These are phyloP conservation scores for Emmonsiellopsis sp. DNA, from an alignment of 2,329 filamentous ascomycete species.

Conservation along the genomic window DNA sequence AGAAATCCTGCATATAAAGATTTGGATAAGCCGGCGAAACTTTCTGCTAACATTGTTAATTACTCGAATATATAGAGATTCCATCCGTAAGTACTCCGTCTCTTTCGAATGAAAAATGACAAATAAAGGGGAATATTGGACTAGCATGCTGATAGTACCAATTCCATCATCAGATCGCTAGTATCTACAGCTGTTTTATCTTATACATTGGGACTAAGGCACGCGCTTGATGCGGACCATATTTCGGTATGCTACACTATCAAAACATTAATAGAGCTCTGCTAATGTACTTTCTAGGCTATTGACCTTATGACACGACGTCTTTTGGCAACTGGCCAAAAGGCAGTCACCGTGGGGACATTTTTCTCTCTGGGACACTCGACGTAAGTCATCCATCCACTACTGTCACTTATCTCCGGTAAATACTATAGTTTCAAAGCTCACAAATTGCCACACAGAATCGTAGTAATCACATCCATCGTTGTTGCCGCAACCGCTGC, in stretches of 20 bases:
- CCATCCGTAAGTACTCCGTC: conserved; percentile 25
- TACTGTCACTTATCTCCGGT: neutral
- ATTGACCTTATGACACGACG: conserved; percentile 94
- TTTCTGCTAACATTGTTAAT: neutral
- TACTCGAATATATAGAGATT: conserved; percentile 24
- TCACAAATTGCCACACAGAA: conserved; percentile 29
- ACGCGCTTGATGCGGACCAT: conserved; percentile 97
- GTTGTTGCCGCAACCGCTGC: conserved; percentile 87
- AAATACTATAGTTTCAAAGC: neutral
- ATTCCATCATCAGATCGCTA: conserved; percentile 41
- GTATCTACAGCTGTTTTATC: conserved; percentile 74
- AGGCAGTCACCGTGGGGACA: conserved; percentile 83
- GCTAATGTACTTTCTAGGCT: conserved; percentile 38
- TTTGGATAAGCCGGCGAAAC: neutral
- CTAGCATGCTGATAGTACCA: neutral
- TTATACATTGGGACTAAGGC: conserved; percentile 80
- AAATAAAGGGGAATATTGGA: neutral
- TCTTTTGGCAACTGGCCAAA: conserved; percentile 74
- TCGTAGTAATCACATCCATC: conserved; percentile 82
- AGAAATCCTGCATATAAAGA: neutral
- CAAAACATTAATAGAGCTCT: neutral
- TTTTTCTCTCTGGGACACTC: conserved; percentile 93
- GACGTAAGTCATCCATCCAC: conserved; percentile 41
- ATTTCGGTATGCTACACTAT: conserved; percentile 45
- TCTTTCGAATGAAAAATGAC: neutral